Base-by-base conservation (phyloP, 129 eudicot genomes). In the sunflower (Helianthus annuus) region DNA sequence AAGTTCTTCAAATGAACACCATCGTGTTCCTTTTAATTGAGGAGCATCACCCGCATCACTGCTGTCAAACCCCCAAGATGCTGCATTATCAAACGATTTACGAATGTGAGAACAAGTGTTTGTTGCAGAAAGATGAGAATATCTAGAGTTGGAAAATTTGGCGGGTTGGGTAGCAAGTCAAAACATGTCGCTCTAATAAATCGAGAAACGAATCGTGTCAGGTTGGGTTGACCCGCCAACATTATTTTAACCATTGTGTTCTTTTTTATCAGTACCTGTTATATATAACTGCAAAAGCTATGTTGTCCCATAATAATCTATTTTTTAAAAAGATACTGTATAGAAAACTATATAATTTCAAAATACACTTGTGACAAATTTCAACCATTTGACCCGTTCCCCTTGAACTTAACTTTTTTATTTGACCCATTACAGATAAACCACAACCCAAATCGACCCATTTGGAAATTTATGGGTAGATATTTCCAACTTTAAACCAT, bases 1-100 rank as follows among this genome's bases (percentile, higher is more conserved):
- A n/a, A 95, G 73, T 58, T 95, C 99, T 60, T 88, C 99, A 83
- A 90, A 90, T 12, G 94, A 66, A 78, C 90, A 86, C 84, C 87
- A 83, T 77, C 80, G 84, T 42, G 97, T 91, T 81, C 99, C 99
- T 79, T 86, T 82, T 29, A 90, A 68, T 63, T 84, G 84, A 62
- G 99, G 99, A 81, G 86, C 81, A 60, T 80, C 68, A 36, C 96
- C 97, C 13, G 10, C 82, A 29, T 78, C 78, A 75, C 78, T 60
- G 9, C 79, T 71, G 62, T 79, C 75, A 44, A 83, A 71, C 32
- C 82, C 87, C 99, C 97, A 94, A 16, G 96, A 80, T 65, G 85
- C 99, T 94, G 85, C 88, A 88, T 72, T 14, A 56, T 71, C 71
- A 82, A 16, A 27, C 13, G 19, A 60, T 10, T 58, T 60, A 60